phyloP scores from a whole-genome alignment of 768 basidiomycete species.

The Leccinum variicolor region DNA sequence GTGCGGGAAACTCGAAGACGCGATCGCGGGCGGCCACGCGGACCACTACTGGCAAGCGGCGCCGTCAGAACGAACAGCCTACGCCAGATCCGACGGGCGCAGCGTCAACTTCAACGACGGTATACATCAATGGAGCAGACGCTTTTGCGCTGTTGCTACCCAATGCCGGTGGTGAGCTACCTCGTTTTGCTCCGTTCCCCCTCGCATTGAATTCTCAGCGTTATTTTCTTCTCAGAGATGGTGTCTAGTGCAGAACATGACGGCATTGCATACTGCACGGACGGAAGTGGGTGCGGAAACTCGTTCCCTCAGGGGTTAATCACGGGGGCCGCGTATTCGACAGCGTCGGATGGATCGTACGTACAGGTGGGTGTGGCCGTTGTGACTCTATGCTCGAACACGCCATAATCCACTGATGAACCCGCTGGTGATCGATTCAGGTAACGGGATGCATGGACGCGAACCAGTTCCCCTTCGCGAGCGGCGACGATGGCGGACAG shows the following conservation, averaged over 20 bases:
- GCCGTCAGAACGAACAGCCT: slow-evolving; percentile 28
- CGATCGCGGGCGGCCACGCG: slow-evolving; percentile 8
- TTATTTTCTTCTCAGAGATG: slow-evolving; percentile 26
- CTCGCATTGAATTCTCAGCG: not conserved
- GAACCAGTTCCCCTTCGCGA: slow-evolving; percentile 29
- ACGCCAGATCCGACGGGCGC: slow-evolving; percentile 40
- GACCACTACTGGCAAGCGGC: slow-evolving; percentile 13
- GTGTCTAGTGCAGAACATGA: slow-evolving; percentile 39
- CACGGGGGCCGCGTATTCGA: slow-evolving; percentile 32
- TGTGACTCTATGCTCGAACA: not conserved
- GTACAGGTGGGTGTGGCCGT: slow-evolving; percentile 32
- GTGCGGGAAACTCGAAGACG: not conserved
- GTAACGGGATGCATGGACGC: slow-evolving; percentile 39
- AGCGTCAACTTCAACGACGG: slow-evolving; percentile 32
- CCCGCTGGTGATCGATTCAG: slow-evolving; percentile 13
- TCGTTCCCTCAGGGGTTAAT: slow-evolving; percentile 36
- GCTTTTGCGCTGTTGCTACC: slow-evolving; percentile 38
- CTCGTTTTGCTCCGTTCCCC: not conserved
- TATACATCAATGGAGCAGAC: slow-evolving; percentile 28
- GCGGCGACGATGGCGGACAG: slow-evolving; percentile 44
- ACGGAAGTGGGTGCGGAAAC: slow-evolving; percentile 27
- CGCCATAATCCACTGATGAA: not conserved
- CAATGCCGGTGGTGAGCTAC: slow-evolving; percentile 29
- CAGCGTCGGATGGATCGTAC: slow-evolving; percentile 36
- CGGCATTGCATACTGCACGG: slow-evolving; percentile 36